phyloP scores from a whole-genome alignment of 2,329 filamentous ascomycete species.

The Aspergillus transmontanensis region DNA sequence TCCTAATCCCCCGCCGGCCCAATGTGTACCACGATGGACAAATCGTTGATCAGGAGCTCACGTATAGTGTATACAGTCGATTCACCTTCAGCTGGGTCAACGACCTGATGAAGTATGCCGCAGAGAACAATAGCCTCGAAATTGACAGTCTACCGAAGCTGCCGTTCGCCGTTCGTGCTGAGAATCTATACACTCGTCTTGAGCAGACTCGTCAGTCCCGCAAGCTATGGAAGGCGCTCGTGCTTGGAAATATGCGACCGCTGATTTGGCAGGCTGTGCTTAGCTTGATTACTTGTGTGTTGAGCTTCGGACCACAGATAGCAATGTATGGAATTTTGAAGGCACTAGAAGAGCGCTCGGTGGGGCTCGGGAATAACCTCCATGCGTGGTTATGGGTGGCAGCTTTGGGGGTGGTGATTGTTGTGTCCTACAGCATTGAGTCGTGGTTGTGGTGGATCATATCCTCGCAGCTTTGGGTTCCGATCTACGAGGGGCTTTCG shows the following conservation, averaged over 20 bases:
- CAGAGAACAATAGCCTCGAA: constrained; percentile 62
- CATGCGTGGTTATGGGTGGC: constrained; percentile 68
- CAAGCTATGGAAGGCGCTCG: constrained; percentile 63
- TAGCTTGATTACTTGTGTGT: constrained; percentile 55
- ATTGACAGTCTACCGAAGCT: constrained; percentile 65
- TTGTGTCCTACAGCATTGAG: constrained; percentile 62
- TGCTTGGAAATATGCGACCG: constrained; percentile 58
- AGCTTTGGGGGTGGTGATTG: constrained; percentile 62
- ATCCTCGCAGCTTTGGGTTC: constrained; percentile 64
- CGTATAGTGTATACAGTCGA: constrained; percentile 61
- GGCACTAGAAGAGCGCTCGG: constrained; percentile 60
- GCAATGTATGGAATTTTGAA: constrained; percentile 67
- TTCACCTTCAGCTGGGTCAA: constrained; percentile 69
- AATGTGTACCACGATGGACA: constrained; percentile 63
- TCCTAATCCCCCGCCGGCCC: constrained; percentile 67
- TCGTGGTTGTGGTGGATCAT: constrained; percentile 69
- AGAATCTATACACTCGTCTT: constrained; percentile 55
- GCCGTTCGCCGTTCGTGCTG: constrained; percentile 56
- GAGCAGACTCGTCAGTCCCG: constrained; percentile 32
- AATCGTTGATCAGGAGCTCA: constrained; percentile 65
- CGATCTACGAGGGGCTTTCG: constrained; percentile 69
- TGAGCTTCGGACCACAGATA: constrained; percentile 72
- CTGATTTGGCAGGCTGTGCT: constrained; percentile 63
- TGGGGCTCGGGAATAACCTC: constrained; percentile 51
- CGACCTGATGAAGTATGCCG: constrained; percentile 57